These are phyloP conservation scores for Eucalyptus cloeziana DNA, from an alignment of 345 rosid genomes.

Conservation along the genomic window DNA sequence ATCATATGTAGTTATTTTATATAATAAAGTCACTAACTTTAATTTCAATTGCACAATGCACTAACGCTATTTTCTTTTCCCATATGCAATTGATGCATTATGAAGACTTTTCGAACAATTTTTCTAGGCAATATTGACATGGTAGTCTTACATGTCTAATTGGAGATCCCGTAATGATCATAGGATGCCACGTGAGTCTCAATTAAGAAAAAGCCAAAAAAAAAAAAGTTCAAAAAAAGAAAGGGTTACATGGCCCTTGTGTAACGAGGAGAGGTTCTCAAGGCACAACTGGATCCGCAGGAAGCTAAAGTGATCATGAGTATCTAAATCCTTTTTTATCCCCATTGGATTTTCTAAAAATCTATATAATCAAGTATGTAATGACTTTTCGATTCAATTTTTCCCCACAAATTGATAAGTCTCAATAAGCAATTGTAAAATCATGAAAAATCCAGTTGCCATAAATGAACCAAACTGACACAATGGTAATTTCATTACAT, in stretches of 20 bases:
- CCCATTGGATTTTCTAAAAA: neutral
- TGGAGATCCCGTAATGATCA: too few relatives aligned
- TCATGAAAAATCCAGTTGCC: neutral
- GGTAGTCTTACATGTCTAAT: neutral
- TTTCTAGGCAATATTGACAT: too few relatives aligned
- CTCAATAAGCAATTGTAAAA: neutral
- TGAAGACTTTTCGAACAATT: neutral
- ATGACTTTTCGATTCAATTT: neutral
- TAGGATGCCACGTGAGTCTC: too few relatives aligned
- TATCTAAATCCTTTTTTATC: neutral
- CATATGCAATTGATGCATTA: neutral
- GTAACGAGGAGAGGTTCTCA: too few relatives aligned
- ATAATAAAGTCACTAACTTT: conserved; percentile 31
- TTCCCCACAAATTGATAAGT: neutral
- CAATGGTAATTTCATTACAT: neutral
- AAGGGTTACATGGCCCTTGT: too few relatives aligned
- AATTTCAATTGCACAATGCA: neutral
- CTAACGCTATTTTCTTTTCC: neutral
- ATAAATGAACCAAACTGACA: neutral
- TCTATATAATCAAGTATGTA: too few relatives aligned
- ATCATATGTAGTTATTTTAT: conserved; percentile 35
- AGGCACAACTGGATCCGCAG: too few relatives aligned
- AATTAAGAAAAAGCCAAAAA: too few relatives aligned
- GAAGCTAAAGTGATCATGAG: too few relatives aligned
- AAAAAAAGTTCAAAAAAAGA: too few relatives aligned